phyloP scores from a whole-genome alignment of 1,284 basidiomycete species.

The Melampsora americana region DNA sequence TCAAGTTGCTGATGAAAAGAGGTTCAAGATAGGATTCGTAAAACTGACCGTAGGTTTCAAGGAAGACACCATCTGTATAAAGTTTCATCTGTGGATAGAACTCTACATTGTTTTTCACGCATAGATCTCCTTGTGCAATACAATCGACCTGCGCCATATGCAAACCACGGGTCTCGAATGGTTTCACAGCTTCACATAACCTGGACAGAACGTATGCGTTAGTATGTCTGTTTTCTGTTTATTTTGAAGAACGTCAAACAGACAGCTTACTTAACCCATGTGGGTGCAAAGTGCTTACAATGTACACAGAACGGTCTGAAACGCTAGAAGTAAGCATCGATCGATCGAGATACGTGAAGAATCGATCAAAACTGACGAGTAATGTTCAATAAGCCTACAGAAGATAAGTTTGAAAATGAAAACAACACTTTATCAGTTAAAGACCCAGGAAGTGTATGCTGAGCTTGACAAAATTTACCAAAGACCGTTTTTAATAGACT shows the following conservation, averaged over 20 bases:
- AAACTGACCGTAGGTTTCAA: conserved; percentile 32
- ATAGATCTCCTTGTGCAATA: conserved; percentile 43
- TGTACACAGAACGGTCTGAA: conserved; percentile 40
- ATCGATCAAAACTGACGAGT: conserved; percentile 19
- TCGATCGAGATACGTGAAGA: neutral
- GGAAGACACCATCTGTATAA: conserved; percentile 16
- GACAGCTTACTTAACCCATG: conserved; percentile 17
- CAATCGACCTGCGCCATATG: conserved; percentile 36
- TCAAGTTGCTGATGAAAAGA: neutral
- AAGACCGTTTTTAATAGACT: conserved; percentile 16
- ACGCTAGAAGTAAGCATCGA: neutral
- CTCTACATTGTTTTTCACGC: conserved; percentile 17
- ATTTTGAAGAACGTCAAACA: neutral
- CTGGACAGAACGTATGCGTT: neutral
- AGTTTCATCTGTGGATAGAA: conserved; percentile 41
- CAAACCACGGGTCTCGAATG: conserved; percentile 5
- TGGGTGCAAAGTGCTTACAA: conserved; percentile 34
- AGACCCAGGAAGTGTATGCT: neutral
- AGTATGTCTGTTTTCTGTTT: neutral
- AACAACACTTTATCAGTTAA: neutral
- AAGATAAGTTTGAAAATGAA: neutral
- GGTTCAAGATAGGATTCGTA: neutral
- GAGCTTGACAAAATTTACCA: conserved; percentile 10
- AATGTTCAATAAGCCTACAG: conserved; percentile 41
- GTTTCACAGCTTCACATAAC: conserved; percentile 27